A percentile compares a stretch with the other conserved stretches of the same genome.
Conservation (phyloP, 768 basidiomycete species). For the Hypholoma sublateritium region DNA sequence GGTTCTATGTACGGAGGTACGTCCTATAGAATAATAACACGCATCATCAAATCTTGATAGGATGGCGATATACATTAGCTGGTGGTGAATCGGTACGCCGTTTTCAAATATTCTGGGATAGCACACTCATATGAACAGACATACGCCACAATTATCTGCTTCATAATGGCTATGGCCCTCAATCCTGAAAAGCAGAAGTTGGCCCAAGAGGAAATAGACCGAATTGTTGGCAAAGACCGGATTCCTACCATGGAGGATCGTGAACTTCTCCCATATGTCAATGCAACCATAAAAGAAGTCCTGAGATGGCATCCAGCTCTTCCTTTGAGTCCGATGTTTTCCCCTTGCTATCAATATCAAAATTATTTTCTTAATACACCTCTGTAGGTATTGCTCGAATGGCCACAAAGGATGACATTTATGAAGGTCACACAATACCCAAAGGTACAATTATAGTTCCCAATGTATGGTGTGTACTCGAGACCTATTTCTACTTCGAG, state of each 20-base stretch:
- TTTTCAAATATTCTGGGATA: background rate
- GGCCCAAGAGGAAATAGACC: constrained; percentile 41
- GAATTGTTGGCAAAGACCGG: constrained; percentile 25
- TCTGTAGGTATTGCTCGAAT: constrained; percentile 15
- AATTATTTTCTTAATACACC: background rate
- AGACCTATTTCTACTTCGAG: background rate
- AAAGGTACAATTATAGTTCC: constrained; percentile 32
- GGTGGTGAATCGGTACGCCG: background rate
- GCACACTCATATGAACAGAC: background rate
- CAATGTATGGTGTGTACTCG: constrained; percentile 31
- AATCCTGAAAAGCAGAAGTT: constrained; percentile 37
- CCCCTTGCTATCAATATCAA: background rate
- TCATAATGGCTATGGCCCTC: constrained; percentile 37
- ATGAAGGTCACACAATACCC: constrained; percentile 29
- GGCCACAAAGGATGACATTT: constrained; percentile 7
- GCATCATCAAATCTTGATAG: background rate
- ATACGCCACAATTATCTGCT: constrained; percentile 7
- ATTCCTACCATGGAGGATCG: constrained; percentile 35
- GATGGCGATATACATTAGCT: background rate
- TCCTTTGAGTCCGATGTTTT: constrained; percentile 23
- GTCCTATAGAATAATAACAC: background rate
- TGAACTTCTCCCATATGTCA: constrained; percentile 31
- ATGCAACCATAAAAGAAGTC: constrained; percentile 38
- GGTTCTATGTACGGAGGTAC: constrained; percentile 20
- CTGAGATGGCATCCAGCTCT: constrained; percentile 34